Conservation (phyloP, 805 yeast species). For the Candida oleophila region DNA sequence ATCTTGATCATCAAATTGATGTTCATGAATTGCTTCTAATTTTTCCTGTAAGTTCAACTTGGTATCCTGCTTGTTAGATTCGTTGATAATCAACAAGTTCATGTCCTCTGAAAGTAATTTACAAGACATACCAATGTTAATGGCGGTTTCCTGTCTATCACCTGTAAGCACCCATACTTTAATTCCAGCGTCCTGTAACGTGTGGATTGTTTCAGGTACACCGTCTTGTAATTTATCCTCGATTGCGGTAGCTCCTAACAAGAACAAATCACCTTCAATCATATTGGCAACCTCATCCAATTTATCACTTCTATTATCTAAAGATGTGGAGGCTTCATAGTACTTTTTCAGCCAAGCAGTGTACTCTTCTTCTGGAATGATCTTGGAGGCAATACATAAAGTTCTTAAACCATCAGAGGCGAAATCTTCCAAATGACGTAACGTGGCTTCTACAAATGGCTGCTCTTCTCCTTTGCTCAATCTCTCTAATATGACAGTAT, state of each 20-base stretch:
- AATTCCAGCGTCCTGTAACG: slow-evolving; percentile 94
- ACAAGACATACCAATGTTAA: slow-evolving; percentile 98
- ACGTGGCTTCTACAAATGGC: slow-evolving; percentile 80
- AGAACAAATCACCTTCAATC: slow-evolving; percentile 75
- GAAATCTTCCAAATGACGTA: slow-evolving; percentile 89
- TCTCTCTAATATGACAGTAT: slow-evolving; percentile 90
- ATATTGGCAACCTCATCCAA: slow-evolving; percentile 87
- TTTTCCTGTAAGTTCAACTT: slow-evolving; percentile 70
- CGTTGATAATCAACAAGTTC: slow-evolving; percentile 88
- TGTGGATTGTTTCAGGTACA: slow-evolving; percentile 95
- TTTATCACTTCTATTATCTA: slow-evolving; percentile 70
- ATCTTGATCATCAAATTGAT: slow-evolving; percentile 65
- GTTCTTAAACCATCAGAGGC: slow-evolving; percentile 97
- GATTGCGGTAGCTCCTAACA: slow-evolving; percentile 96
- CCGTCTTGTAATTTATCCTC: slow-evolving; percentile 98
- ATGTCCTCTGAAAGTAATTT: slow-evolving; percentile 90
- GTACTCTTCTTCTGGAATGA: slow-evolving; percentile 78
- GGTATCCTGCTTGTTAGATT: slow-evolving; percentile 78
- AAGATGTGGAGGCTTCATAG: slow-evolving; percentile 77
- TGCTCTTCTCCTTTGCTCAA: slow-evolving; percentile 57
- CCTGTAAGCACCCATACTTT: slow-evolving; percentile 98
- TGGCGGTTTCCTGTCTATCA: slow-evolving; percentile 97
- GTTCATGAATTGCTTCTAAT: slow-evolving; percentile 67
- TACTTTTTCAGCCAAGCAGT: slow-evolving; percentile 63
- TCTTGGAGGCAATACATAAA: slow-evolving; percentile 84